Percentiles rank a stretch among this genome's conserved stretches.
phyloP scores from a whole-genome alignment of 2,329 filamentous ascomycete genomes.

The Fusarium sulawesiense region DNA sequence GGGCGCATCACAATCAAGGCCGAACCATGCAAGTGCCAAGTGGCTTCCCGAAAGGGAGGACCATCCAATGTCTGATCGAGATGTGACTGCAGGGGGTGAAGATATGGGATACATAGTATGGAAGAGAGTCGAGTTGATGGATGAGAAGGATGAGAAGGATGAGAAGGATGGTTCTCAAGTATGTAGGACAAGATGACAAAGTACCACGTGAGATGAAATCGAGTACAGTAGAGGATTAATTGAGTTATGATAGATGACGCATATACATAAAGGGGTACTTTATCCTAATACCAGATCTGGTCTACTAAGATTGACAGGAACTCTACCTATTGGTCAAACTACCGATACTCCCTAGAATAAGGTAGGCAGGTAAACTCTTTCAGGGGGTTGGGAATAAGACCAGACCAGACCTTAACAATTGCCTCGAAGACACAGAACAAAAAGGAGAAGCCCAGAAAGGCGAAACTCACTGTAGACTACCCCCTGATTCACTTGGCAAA shows the following conservation, averaged over 20 bases:
- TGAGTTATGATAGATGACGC: constrained; percentile 1
- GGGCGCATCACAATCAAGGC: constrained; percentile 14
- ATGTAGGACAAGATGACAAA: not conserved
- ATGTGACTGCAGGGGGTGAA: constrained; percentile 27
- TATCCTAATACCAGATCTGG: constrained; percentile 6
- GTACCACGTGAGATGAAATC: not conserved
- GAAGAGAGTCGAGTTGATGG: not conserved
- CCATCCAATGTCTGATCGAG: constrained; percentile 30
- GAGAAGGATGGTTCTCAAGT: not conserved
- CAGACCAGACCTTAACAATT: not conserved
- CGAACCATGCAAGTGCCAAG: constrained; percentile 35
- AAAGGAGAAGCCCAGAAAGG: constrained; percentile 8
- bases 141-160: not conserved
- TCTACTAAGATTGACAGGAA: constrained; percentile 8
- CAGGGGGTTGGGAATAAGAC: constrained; percentile 9
- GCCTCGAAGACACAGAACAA: not conserved
- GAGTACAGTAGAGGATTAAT: not conserved
- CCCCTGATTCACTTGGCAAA: constrained; percentile 33
- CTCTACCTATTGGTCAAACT: constrained; percentile 8
- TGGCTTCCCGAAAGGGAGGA: constrained; percentile 17
- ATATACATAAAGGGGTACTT: constrained; percentile 3
- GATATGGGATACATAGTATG: not conserved
- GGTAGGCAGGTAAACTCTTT: not conserved
- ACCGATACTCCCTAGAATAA: not conserved
- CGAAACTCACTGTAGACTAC: not conserved